Conservation (phyloP, 2,329 filamentous ascomycete genomes). For the Alternaria infectoria region DNA sequence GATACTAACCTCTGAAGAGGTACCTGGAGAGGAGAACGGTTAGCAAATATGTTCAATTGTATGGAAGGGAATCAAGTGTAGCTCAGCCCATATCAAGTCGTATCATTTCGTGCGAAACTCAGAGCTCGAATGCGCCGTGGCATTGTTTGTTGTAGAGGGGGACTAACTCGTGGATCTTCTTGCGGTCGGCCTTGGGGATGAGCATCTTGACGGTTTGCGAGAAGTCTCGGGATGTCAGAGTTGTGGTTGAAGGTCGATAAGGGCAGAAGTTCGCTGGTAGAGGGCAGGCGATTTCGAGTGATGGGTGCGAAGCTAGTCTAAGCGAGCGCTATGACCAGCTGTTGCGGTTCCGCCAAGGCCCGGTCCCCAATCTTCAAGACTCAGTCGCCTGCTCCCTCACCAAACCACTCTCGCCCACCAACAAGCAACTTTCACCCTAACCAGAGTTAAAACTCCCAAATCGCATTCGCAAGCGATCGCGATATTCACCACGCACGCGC, state of each 20-base stretch:
- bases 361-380: neutral
- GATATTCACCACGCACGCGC: neutral
- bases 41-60: conserved; percentile 28
- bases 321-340: conserved; percentile 19
- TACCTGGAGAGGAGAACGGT: conserved; percentile 35
- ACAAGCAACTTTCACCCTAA: neutral
- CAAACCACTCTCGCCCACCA: neutral
- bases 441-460: neutral
- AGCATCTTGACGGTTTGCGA: conserved; percentile 65
- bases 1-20: conserved; percentile 53
- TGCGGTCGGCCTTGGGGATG: conserved; percentile 99
- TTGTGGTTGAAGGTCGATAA: conserved; percentile 22
- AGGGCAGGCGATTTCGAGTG: conserved; percentile 15
- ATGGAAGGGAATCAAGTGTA: conserved; percentile 12
- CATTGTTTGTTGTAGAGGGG: conserved; percentile 24
- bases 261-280: conserved; percentile 17
- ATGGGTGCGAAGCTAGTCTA: conserved; percentile 19
- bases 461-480: neutral
- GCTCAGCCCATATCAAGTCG: conserved; percentile 37
- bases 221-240: conserved; percentile 32
- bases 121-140: conserved; percentile 31
- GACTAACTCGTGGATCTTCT: conserved; percentile 99
- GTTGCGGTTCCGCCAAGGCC: conserved; percentile 5
- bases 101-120: conserved; percentile 37
- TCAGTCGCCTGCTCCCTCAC: neutral